These are phyloP conservation scores for Cercospora sp. DNA, from an alignment of 2,329 filamentous ascomycete genomes.

Conservation along the genomic window DNA sequence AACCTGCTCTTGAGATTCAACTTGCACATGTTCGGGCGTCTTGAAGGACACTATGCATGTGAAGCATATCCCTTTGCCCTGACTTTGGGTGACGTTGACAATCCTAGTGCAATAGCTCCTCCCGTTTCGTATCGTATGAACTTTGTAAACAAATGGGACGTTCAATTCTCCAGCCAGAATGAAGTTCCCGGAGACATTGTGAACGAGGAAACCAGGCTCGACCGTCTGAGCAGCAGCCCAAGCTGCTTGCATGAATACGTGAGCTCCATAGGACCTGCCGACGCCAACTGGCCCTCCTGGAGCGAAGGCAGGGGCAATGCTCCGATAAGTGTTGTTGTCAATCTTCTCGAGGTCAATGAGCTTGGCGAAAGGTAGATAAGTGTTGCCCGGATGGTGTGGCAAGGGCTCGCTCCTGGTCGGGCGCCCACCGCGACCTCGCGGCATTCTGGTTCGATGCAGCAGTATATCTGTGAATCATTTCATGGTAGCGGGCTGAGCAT, in stretches of 20 bases:
- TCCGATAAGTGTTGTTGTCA: conserved; percentile 44
- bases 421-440: conserved; percentile 18
- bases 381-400: conserved; percentile 32
- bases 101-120: conserved; percentile 54
- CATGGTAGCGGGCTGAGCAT: neutral
- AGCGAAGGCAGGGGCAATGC: conserved; percentile 45
- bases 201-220: conserved; percentile 51
- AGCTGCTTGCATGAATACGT: conserved; percentile 59
- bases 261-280: conserved; percentile 55
- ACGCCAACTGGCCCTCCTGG: conserved; percentile 42
- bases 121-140: conserved; percentile 54
- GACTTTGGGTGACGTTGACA: conserved; percentile 54
- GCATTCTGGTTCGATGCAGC: neutral
- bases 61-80: conserved; percentile 52
- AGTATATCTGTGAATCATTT: neutral
- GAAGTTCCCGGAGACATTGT: conserved; percentile 57
- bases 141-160: conserved; percentile 54
- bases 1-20: conserved; percentile 40
- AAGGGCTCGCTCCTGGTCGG: conserved; percentile 18
- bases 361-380: conserved; percentile 44
- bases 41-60: conserved; percentile 57
- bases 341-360: conserved; percentile 46
- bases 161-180: conserved; percentile 50
- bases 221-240: conserved; percentile 60
- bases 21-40: conserved; percentile 41